Percentiles rank a stretch among this genome's conserved stretches.
phyloP scores from a whole-genome alignment of 371 early-diverging fungal species.

The Chytridium lagenaria region DNA sequence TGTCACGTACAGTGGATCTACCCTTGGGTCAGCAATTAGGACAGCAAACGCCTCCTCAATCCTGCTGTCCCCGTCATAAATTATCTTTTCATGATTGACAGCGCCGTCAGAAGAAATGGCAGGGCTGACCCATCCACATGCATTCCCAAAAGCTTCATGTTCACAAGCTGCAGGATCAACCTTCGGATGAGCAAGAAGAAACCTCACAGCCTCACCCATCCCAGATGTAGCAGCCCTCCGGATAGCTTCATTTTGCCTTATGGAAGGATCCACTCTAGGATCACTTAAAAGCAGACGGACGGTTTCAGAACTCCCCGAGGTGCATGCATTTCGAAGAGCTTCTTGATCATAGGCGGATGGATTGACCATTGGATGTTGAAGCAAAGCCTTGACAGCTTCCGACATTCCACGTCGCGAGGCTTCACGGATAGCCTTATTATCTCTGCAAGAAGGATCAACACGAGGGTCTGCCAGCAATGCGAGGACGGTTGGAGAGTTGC shows the following conservation, averaged over 20 bases:
- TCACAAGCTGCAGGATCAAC: conserved; percentile 21
- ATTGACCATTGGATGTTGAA: neutral
- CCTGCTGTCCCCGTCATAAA: neutral
- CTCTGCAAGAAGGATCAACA: neutral
- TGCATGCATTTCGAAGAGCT: neutral
- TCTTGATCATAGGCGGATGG: neutral
- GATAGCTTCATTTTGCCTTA: conserved; percentile 7
- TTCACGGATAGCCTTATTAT: neutral
- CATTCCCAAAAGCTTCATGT: conserved; percentile 15
- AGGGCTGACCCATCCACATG: neutral
- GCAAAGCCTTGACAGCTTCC: neutral
- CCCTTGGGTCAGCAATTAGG: conserved; percentile 12
- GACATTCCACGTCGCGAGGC: neutral
- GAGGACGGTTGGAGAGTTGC: neutral
- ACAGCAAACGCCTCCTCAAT: conserved; percentile 9
- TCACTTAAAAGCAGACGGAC: conserved; percentile 10
- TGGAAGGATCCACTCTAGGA: conserved; percentile 17
- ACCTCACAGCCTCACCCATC: conserved; percentile 8
- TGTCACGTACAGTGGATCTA: conserved; percentile 15
- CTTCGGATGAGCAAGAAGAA: conserved; percentile 17
- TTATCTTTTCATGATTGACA: too few relatives aligned
- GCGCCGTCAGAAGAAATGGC: too few relatives aligned
- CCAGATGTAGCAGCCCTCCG: conserved; percentile 19
- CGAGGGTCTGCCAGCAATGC: neutral
- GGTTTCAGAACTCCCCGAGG: conserved; percentile 3